Evolutionary conservation across 2,329 filamentous ascomycete genomes (phyloP).

Genomic region (Tolypocladium album): DNA sequence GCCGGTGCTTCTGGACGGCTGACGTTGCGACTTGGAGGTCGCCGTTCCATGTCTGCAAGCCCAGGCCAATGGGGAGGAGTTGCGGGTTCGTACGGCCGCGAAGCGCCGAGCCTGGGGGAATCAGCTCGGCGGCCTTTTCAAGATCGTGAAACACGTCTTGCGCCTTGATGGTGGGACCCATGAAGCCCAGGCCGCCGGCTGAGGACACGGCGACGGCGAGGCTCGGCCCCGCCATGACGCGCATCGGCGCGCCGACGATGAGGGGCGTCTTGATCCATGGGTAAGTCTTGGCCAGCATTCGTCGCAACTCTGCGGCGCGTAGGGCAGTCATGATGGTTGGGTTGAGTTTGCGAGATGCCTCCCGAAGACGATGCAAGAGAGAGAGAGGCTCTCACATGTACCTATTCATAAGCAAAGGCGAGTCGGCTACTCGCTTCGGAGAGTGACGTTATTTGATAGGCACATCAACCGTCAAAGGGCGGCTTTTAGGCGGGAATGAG

Average conservation of each 20-base stretch:
- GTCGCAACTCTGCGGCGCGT: not conserved
- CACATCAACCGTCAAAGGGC: not conserved
- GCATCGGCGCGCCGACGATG: constrained; percentile 58
- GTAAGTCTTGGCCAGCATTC: constrained; percentile 6
- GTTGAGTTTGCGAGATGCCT: not conserved
- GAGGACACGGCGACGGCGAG: constrained; percentile 56
- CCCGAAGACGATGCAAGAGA: not conserved
- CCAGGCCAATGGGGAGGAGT: constrained; percentile 33
- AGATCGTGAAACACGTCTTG: constrained; percentile 19
- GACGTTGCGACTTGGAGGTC: constrained; percentile 19
- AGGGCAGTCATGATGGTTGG: not conserved
- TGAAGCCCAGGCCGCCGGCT: constrained; percentile 55
- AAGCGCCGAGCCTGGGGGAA: constrained; percentile 7
- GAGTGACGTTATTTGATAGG: not conserved
- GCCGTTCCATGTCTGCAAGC: constrained; percentile 34
- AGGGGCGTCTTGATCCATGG: constrained; percentile 30
- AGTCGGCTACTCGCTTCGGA: not conserved
- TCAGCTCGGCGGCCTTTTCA: constrained; percentile 12
- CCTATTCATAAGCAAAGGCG: not conserved
- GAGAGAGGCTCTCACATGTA: too few relatives aligned
- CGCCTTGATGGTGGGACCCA: constrained; percentile 27
- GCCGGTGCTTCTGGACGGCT: constrained; percentile 18
- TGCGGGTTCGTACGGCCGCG: not conserved
- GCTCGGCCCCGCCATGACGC: constrained; percentile 42
- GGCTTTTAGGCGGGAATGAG: not conserved